Base-by-base conservation (phyloP, 371 early-diverging fungal species). In the Mortierella sp. region DNA sequence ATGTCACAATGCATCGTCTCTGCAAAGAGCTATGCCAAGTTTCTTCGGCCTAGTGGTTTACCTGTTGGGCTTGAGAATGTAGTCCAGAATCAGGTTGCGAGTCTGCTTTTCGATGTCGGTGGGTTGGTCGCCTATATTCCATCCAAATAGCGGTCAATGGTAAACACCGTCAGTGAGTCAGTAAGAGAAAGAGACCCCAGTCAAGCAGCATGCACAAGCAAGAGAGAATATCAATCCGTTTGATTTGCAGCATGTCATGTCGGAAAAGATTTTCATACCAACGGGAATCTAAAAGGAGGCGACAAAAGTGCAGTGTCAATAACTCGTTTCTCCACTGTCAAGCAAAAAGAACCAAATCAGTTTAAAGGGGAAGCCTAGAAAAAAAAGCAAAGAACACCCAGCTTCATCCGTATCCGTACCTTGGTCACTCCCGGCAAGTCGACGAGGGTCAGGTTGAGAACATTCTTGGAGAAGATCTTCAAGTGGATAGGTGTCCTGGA, bases 381-480 rank as follows among this genome's bases (percentile, higher is more conserved):
- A 40, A 40, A 40, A 16, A 34, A 24, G 34, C 19, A 19, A n/a
- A 48, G 64, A 28, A 40, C 28, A 19, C 19, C 31, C 16, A 34
- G 43, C 28, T 43, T 50, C 21, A 24, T 21, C 16, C 37, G 61
- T n/a, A n/a, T n/a, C n/a, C n/a, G n/a, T 90, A 93, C 95, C 93
- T 97, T 97, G 76, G 97, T 96, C 70, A 98, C 88, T 26, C 99
- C 99, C 10, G 99, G 99, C 71, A 98, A 89, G 90, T 98, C 99
- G 28, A 98, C 96, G 40, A 98, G 88, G 10, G 98, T 98, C 73
- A 98, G 84, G 71, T 95, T 97, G 51, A 98, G 91, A n/a, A 97
- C 97, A 55, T 95, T 94, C 43, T 95, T 91, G 3, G 96, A 96
- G 83, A 92, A 93, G 59, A 98, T 94, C 86, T 96, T 96, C 71